Percentiles rank a stretch among this genome's conserved stretches.
phyloP scores from a whole-genome alignment of 306 rosid genomes.

The Cucurbita maxima region DNA sequence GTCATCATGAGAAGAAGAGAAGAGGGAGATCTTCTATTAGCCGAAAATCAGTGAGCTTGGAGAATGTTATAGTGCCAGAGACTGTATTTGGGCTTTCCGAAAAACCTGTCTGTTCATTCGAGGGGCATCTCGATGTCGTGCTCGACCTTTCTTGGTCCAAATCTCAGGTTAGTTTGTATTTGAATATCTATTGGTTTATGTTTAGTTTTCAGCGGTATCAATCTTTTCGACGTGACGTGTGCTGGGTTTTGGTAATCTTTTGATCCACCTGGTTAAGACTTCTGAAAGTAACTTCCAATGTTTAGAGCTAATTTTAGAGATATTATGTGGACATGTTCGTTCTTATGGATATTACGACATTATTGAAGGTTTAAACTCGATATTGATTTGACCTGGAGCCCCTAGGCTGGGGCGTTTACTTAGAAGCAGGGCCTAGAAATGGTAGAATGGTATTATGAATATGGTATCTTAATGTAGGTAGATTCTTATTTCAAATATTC shows the following conservation, averaged over 20 bases:
- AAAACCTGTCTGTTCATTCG: conserved; percentile 69
- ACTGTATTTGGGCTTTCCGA: conserved; percentile 71
- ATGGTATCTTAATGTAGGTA: background rate
- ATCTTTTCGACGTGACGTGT: background rate
- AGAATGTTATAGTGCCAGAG: conserved; percentile 55
- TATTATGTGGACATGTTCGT: background rate
- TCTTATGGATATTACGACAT: background rate
- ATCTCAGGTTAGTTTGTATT: conserved; percentile 65
- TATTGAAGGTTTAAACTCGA: background rate
- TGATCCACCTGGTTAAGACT: background rate
- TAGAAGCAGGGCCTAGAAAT: background rate
- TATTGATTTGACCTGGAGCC: background rate
- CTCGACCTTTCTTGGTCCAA: conserved; percentile 99
- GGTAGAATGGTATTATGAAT: background rate
- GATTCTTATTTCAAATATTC: background rate
- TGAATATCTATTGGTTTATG: background rate
- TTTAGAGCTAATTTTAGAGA: background rate
- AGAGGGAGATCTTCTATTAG: conserved; percentile 70
- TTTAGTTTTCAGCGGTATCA: conserved; percentile 5
- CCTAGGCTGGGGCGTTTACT: background rate
- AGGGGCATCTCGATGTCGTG: conserved; percentile 77
- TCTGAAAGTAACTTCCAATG: background rate
- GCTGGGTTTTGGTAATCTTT: background rate
- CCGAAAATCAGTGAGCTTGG: conserved; percentile 73
- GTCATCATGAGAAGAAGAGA: conserved; percentile 54